These are phyloP conservation scores for Naematelia encephala DNA, from an alignment of 768 basidiomycete species.

Conservation along the genomic window DNA sequence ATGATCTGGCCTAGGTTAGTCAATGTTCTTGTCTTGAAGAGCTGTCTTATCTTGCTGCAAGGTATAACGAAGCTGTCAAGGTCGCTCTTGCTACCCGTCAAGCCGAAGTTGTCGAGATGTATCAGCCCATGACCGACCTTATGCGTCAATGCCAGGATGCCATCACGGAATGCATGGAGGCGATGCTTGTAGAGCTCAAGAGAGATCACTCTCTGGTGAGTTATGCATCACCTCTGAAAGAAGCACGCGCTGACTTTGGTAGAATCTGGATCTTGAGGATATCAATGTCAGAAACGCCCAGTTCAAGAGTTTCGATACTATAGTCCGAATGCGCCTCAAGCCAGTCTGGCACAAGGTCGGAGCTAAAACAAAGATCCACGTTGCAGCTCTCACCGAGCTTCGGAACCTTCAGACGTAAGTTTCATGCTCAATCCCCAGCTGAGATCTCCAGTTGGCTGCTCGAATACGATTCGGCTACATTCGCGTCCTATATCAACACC, in stretches of 20 bases:
- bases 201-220: conserved; percentile 71
- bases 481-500: conserved; percentile 86
- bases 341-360: conserved; percentile 97
- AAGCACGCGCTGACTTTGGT: conserved; percentile 12
- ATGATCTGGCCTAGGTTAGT: conserved; percentile 83
- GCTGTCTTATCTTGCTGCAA: conserved; percentile 42
- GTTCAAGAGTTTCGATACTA: conserved; percentile 83
- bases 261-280: conserved; percentile 87
- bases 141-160: conserved; percentile 92
- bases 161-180: conserved; percentile 90
- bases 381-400: conserved; percentile 78
- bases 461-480: conserved; percentile 84
- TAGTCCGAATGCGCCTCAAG: conserved; percentile 84
- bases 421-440: background rate
- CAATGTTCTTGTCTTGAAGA: background rate
- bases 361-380: conserved; percentile 83
- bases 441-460: conserved; percentile 65
- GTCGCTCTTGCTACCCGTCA: conserved; percentile 72
- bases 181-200: conserved; percentile 82
- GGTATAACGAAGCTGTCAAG: conserved; percentile 87
- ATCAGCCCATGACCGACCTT: conserved; percentile 73
- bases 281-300: conserved; percentile 88
- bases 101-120: conserved; percentile 88
- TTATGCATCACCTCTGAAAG: background rate
- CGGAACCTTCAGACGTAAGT: conserved; percentile 74